phyloP scores from a whole-genome alignment of 495 filamentous ascomycete species.

The Daldinia decipiens region DNA sequence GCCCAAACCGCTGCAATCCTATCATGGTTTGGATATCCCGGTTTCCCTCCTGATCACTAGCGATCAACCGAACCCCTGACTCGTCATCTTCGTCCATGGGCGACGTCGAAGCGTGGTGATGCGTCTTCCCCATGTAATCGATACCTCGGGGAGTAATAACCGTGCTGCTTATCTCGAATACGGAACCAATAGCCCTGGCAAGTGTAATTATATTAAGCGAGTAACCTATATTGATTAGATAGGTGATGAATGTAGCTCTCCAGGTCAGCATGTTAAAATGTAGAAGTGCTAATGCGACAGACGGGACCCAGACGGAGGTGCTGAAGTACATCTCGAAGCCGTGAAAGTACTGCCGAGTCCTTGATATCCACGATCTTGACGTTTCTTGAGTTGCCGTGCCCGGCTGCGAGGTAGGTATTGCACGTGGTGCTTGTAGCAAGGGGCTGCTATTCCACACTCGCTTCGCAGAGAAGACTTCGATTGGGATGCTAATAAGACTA shows the following conservation, averaged over 20 bases:
- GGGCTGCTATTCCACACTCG: slow-evolving; percentile 52
- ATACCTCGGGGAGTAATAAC: slow-evolving; percentile 54
- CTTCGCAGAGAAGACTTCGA: slow-evolving; percentile 53
- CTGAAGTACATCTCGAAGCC: slow-evolving; percentile 56
- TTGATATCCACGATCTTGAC: slow-evolving; percentile 37
- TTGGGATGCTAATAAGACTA: slow-evolving; percentile 49
- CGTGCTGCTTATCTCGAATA: slow-evolving; percentile 64
- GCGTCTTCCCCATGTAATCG: slow-evolving; percentile 46
- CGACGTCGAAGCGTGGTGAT: slow-evolving; percentile 10
- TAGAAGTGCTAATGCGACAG: slow-evolving; percentile 63
- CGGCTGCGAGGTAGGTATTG: slow-evolving; percentile 21
- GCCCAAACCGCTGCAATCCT: slow-evolving; percentile 54
- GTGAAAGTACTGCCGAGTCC: slow-evolving; percentile 30
- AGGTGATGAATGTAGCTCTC: slow-evolving; percentile 67
- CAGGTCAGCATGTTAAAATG: slow-evolving; percentile 71
- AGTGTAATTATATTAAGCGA: slow-evolving; percentile 62
- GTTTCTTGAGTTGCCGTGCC: slow-evolving; percentile 10
- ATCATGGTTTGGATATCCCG: slow-evolving; percentile 43
- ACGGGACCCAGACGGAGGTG: slow-evolving; percentile 61
- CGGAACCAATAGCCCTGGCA: slow-evolving; percentile 62
- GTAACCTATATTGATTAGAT: slow-evolving; percentile 65
- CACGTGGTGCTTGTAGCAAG: slow-evolving; percentile 45
- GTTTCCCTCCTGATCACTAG: slow-evolving; percentile 30
- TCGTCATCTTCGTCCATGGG: slow-evolving; percentile 32
- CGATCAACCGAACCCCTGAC: slow-evolving; percentile 38